Evolutionary conservation across 2,329 filamentous ascomycete species (phyloP), one percentile per base, ranked within the genome.

Genomic region (Monosporascus cannonballus): DNA sequence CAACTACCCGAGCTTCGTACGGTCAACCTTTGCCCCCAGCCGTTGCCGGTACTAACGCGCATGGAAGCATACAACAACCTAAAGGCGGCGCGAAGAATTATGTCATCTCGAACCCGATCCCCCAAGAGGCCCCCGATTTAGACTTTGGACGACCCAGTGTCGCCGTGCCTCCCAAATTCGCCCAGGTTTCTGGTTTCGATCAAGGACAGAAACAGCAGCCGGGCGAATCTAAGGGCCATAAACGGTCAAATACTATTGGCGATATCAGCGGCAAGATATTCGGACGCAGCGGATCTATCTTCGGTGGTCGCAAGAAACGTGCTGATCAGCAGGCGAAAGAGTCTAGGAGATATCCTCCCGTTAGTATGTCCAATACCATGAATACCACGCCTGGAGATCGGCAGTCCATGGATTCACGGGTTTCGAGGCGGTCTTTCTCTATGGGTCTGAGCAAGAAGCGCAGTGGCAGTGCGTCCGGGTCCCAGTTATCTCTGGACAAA

Each of bases 51-150:
- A 94, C 91, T 50, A 96, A 94, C 69, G 91, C 83, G 4, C 89
- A 96, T 68, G 93, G 91, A 57, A 88, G 88, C 57, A 90, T 97
- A 63, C 89, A 94, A 59, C 93, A 96, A 67, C 89, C 89, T 11
- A 72, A 78, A 71, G 59, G 82, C 80, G 68, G 73, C 59, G 74
- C 78, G 58, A 83, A 86, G 64, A 83, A 82, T 58, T 90, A 91
- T 66, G 81, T 83, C 48, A 90, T 93, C 34, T 87, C 87, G 20
- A 77, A 82, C 50, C 80, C 85, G 15, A 80, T 86, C 48, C 73
- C 81, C 34, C 81, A 84, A 58, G 74, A 81, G 34, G 71, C 71
- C 4, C 73, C 78, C 37, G 70, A 73, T 54, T 69, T 74, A 42
- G 73, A 76, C 64, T 63, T 83, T 75, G 67, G 84, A 74, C 73